These are phyloP conservation scores for Solanum piurae DNA, from an alignment of 257 asterid genomes.

Conservation along the genomic window DNA sequence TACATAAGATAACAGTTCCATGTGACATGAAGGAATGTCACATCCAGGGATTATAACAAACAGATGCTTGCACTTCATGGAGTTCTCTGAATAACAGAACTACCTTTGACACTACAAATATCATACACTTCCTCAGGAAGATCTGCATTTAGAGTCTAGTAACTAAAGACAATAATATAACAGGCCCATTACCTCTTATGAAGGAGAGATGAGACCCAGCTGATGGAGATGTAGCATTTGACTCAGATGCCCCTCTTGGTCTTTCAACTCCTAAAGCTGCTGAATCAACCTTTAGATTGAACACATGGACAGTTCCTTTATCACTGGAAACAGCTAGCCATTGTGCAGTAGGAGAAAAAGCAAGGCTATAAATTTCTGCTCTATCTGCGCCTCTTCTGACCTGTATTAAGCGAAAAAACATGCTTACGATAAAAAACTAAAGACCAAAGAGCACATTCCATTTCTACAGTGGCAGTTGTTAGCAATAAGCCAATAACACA, in stretches of 20 bases:
- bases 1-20: background rate
- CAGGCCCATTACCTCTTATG: conserved; percentile 52
- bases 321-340: conserved; percentile 98
- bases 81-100: background rate
- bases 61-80: background rate
- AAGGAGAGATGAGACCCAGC: conserved; percentile 71
- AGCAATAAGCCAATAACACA: background rate
- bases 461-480: background rate
- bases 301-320: conserved; percentile 91
- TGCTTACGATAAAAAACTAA: background rate
- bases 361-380: conserved; percentile 82
- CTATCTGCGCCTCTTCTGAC: conserved; percentile 96
- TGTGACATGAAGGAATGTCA: background rate
- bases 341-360: conserved; percentile 73
- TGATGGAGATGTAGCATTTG: conserved; percentile 26
- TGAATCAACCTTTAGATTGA: conserved; percentile 60
- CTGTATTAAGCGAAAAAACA: conserved; percentile 26
- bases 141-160: background rate
- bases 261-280: conserved; percentile 43
- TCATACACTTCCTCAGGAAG: background rate
- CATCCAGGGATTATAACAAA: background rate
- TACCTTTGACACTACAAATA: background rate
- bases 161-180: background rate
- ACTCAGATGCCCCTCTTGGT: conserved; percentile 36
- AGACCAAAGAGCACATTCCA: background rate